Evolutionary conservation across 306 rosid genomes (phyloP), one percentile per base, ranked within the genome.

Genomic region (Prinsepia uniflora): DNA sequence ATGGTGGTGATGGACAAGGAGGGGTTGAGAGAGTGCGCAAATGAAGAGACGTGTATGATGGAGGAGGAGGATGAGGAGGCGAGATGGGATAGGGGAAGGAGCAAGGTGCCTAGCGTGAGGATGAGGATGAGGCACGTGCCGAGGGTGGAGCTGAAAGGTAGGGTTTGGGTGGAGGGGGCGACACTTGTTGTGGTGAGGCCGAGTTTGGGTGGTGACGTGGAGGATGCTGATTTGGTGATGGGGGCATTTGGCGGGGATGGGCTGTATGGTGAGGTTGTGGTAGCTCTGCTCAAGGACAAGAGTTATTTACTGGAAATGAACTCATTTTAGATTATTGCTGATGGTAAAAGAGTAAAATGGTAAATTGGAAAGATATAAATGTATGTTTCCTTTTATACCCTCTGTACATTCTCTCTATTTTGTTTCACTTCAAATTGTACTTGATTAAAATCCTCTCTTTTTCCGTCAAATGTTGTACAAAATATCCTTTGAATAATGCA

Each of bases 101-200:
- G 84, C 22, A 79, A 42, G 63, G 78, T 84, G 53, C 84, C 89
- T 7, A 71, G 81, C 47, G 84, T 81, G 73, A 77, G 75, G 74
- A 78, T 81, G 80, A 76, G 78, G 69, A 82, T 82, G 86, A 77
- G 81, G 65, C 78, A 82, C 65, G 75, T 13, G 73, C 67, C 68
- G 30, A 56, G 63, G 76, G 36, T 82, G 61, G 75, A 72, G 73
- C 70, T 85, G 8, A 62, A 59, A 30, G 68, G 77, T 15, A 83
- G 83, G 63, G 41, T 61, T 0, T 79, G 67, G 75, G 64, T 83
- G 19, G 84, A 79, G 71, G 86, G 78, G 0, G 81, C 84, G 11
- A 82, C 89, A 14, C 76, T 85, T 13, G 86, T 85, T 55, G 76
- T 82, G 47, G 83, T 82, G 47, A 80, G 83, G 70, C 80, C 89